Evolutionary conservation across 176 grass and related monocot genomes (phyloP), one percentile per base, ranked within the genome.

Genomic region (Eremochloa ophiuroides): DNA sequence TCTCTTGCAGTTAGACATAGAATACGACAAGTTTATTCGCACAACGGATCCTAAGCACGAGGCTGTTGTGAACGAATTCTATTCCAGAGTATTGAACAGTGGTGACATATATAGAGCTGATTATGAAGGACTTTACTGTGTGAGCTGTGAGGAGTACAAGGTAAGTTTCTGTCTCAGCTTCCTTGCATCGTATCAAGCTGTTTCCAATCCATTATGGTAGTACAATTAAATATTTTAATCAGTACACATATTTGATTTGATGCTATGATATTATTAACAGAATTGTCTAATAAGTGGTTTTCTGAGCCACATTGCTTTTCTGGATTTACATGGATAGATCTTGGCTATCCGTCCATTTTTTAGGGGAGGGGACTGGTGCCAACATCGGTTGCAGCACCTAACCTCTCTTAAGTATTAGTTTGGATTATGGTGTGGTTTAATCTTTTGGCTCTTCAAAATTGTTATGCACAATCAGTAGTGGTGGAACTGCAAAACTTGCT

Each of bases 101-200:
- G 95, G 90, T 75, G 95, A 94, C 82, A 98, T 98, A 69, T 94
- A 98, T 80, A 81, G 88, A 62, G 95, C 95, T 87, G 90, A 98
- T 67, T 98, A 93, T 44, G 95, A 98, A 89, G 92, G 92, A 8
- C 95, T 94, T 73, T 94, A 98, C 47, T 98, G 90, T 82, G 84
- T 98, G 50, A 94, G 80, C 69, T 98, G 95, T 63, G 95, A 98
- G 74, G 95, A 98, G 78, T 98, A 98, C 81, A 98, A 98, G 92
- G 95, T 94, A 83, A 67, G 63, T 53, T 84, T 90, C 43, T 75
- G 26, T 70, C 7, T 88, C 5, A 66, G 51, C 51, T 16, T 75
- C 79, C 62, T 69, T 35, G 48, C 47, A 28, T 68, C 11, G 0
- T 58, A 43, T 3, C 40, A 33, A 78, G n/a, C 50, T 22, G 3